Base-by-base conservation (phyloP, 345 rosid species). In the Crucihimalaya himalaica region DNA sequence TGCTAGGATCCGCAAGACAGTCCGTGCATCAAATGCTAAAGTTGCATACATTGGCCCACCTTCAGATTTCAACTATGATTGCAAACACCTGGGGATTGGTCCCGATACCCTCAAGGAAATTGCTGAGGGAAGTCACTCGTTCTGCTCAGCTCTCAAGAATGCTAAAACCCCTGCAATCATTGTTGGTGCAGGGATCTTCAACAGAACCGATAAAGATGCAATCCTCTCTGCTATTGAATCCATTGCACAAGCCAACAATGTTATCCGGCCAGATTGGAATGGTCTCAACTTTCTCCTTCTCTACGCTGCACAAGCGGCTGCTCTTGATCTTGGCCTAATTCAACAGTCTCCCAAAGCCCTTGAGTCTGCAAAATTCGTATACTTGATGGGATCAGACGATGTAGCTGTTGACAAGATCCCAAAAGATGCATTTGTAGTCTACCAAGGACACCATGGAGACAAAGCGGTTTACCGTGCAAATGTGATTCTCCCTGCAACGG, bases 361-460 rank as follows among this genome's bases (percentile, higher is more conserved):
- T 0, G 86, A 87, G 80, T 78, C 91, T 4, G 95, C 93, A n/a
- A 93, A 89, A 69, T 89, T 94, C 23, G 86, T 91, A 21, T 94
- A 91, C 79, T 62, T 94, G 65, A 91, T 91, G 98, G 98, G 98
- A 53, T 97, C 98, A 8, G 97, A 94, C 76, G 96, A 94, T 47
- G 84, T 89, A 53, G 76, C 86, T 79, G 77, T 89, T 79, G 90
- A 89, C 55, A 89, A 89, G 75, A 60, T 94, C 65, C 92, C 97
- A 7, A 81, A 74, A 20, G 97, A 89, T 78, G 98, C 97, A 47
- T 93, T 93, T 57, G 91, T 93, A 23, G 89, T 93, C 31, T 93
- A 93, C 80, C 96, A 91, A 74, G 98, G 98, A 11, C 97, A 93
- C 83, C 98, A 93, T 45, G 97, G 98, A 6, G 98, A 93, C 74